Evolutionary conservation across 2,329 filamentous ascomycete species (phyloP), one percentile per base, ranked within the genome.

Genomic region (Fusarium marasasianum): DNA sequence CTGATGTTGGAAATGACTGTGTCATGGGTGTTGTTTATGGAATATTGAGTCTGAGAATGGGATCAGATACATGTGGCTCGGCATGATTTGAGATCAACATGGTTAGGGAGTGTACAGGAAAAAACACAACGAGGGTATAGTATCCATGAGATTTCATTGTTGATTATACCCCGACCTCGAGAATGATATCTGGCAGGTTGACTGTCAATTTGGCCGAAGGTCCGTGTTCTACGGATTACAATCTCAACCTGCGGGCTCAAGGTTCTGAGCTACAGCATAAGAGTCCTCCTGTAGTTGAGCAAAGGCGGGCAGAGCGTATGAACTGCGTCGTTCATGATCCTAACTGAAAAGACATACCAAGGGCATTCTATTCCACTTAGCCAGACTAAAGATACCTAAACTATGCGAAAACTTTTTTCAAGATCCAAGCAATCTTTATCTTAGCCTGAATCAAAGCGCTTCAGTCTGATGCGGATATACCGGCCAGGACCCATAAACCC

Each of bases 1-100:
- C 71, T 69, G 76, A 77, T 75, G 62, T 74, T 74, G 29, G 48
- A 53, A 45, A 51, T 55, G 59, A 53, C 43, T 60, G 53, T 54
- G 60, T 44, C 64, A 69, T 54, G 55, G 37, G 59, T 53, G 44
- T 48, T 54, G 44, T 50, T 29, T 38, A n/a, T 40, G 45, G 35
- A 18, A 26, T 31, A 38, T 29, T 29, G 31, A 55, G 51, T 55
- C 24, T 43, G 24, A 55, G 35, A 38, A 44, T 37, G 45, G 8
- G 31, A 53, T 48, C 50, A 61, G 48, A 26, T 53, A 71, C 37
- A 59, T 63, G 29, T 55, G 54, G 60, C 44, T 33, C 48, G 33
- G 56, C 64, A 63, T 41, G 40, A 29, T 43, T 48, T 35, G 22
- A 69, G 33, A 37, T 26, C 31, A 33, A 29, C 37, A 65, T 50